phyloP scores from a whole-genome alignment of 257 asterid species.

The Euphrasia confusa region DNA sequence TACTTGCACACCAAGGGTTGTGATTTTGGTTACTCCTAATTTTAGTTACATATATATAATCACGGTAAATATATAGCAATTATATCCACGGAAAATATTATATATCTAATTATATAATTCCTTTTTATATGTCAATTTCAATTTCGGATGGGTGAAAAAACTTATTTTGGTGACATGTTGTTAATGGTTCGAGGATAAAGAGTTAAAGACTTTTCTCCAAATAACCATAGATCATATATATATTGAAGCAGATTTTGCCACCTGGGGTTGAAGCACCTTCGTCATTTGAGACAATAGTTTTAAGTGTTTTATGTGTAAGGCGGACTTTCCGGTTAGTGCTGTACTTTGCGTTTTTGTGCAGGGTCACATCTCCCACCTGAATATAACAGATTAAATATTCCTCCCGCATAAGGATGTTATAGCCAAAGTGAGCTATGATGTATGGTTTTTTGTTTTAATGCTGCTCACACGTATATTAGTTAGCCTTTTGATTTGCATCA shows the following conservation, averaged over 20 bases:
- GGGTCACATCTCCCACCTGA: constrained; percentile 97
- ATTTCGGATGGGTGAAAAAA: neutral
- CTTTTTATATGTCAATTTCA: neutral
- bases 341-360: constrained; percentile 37
- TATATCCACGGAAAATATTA: too few relatives aligned
- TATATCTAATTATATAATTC: too few relatives aligned
- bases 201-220: constrained; percentile 16
- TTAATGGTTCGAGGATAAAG: neutral
- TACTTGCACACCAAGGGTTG: too few relatives aligned
- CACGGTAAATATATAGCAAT: too few relatives aligned
- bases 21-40: too few relatives aligned
- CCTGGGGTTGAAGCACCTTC: constrained; percentile 79
- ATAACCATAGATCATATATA: constrained; percentile 60
- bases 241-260: constrained; percentile 86
- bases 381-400: constrained; percentile 72
- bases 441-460: constrained; percentile 31
- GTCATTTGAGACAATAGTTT: constrained; percentile 97
- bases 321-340: constrained; percentile 27
- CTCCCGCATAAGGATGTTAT: constrained; percentile 77
- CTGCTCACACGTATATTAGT: neutral
- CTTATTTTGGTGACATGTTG: constrained; percentile 10
- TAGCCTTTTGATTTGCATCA: constrained; percentile 7
- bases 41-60: too few relatives aligned
- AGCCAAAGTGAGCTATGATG: constrained; percentile 91
- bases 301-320: constrained; percentile 56